A percentile compares a stretch with the other conserved stretches of the same genome.
phyloP scores from a whole-genome alignment of 75 land plant genomes.

The Picea sitchensis region DNA sequence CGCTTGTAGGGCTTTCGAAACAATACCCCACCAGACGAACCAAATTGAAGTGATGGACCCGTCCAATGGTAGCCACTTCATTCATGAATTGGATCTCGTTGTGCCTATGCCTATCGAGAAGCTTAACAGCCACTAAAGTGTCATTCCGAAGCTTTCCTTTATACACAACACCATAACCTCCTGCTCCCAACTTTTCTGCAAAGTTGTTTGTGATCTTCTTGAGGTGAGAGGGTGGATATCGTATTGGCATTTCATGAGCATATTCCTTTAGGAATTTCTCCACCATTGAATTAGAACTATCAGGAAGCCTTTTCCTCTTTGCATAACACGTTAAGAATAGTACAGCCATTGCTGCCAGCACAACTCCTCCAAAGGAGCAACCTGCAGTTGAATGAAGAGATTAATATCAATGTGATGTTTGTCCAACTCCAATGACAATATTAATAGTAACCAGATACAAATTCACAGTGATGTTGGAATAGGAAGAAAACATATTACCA shows the following conservation, averaged over 20 bases:
- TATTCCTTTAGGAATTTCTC: not conserved
- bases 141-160: constrained; percentile 21
- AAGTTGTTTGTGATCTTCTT: constrained; percentile 18
- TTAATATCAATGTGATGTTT: no score
- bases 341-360: no score
- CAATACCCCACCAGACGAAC: constrained; percentile 36
- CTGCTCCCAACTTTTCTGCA: constrained; percentile 16
- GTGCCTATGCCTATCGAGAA: constrained; percentile 11
- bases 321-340: no score
- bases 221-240: constrained; percentile 15
- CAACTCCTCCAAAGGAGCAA: no score
- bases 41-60: constrained; percentile 30
- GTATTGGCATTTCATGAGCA: not conserved
- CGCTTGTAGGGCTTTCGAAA: constrained; percentile 14
- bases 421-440: no score
- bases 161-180: constrained; percentile 31
- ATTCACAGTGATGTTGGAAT: no score
- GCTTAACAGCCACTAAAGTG: constrained; percentile 20
- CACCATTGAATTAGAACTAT: not conserved
- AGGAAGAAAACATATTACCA: no score
- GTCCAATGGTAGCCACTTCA: constrained; percentile 28
- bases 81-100: constrained; percentile 24
- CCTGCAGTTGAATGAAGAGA: no score
- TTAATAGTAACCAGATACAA: no score
- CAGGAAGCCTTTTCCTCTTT: no score